phyloP scores from a whole-genome alignment of 2,329 filamentous ascomycete genomes.

The Exophiala viscosa region DNA sequence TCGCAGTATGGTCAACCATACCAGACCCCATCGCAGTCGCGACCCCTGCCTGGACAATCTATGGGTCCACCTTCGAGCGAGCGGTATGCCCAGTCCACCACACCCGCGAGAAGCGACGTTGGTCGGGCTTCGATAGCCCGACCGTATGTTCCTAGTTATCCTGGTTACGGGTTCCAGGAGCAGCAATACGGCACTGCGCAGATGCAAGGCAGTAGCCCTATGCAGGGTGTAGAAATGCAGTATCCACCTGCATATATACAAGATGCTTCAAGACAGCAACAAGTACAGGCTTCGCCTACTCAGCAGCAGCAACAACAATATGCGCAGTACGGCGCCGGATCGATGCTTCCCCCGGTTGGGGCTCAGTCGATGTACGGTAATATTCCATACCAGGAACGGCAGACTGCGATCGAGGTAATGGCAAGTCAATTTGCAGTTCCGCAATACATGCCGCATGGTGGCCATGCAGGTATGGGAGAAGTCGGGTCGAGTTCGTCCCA shows the following conservation, averaged over 20 bases:
- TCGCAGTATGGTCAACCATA: conserved; percentile 70
- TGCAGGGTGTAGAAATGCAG: conserved; percentile 54
- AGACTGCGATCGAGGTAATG: conserved; percentile 73
- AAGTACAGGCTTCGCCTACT: conserved; percentile 30
- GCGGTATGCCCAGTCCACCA: conserved; percentile 44
- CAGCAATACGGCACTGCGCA: conserved; percentile 54
- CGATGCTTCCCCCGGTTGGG: conserved; percentile 62
- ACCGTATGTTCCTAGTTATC: conserved; percentile 37
- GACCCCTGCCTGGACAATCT: conserved; percentile 29
- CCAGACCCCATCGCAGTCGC: conserved; percentile 46
- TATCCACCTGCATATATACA: conserved; percentile 66
- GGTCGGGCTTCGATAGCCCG: conserved; percentile 36
- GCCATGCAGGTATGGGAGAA: conserved; percentile 57
- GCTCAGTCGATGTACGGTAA: conserved; percentile 67
- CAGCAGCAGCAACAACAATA: conserved; percentile 57
- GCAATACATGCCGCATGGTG: conserved; percentile 69
- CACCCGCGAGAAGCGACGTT: conserved; percentile 36
- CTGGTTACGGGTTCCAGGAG: conserved; percentile 55
- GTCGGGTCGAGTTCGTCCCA: conserved; percentile 54
- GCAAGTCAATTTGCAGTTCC: conserved; percentile 63
- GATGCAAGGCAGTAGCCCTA: conserved; percentile 45
- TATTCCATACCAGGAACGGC: conserved; percentile 68
- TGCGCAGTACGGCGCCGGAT: conserved; percentile 57
- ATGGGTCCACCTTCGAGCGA: conserved; percentile 44
- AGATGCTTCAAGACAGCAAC: conserved; percentile 32